Evolutionary conservation across 495 filamentous ascomycete species (phyloP), one percentile per base, ranked within the genome.

Genomic region (Tuber borchii): DNA sequence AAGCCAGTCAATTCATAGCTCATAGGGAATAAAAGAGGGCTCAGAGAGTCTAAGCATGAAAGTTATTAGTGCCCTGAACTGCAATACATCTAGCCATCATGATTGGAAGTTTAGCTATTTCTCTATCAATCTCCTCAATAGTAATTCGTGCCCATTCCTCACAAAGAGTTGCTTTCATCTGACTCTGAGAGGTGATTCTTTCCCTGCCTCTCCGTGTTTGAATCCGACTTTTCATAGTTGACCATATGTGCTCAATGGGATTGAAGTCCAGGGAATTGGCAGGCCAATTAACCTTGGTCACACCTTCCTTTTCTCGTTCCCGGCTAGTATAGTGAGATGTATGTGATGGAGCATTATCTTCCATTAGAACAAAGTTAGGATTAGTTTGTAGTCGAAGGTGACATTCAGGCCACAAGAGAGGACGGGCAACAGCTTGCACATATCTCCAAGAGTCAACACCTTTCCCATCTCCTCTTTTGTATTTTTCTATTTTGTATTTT

Each of bases 261-360:
- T 77, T 77, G 39, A 74, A 71, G 40, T 74, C 75, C 71, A 77
- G n/a, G 43, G 51, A n/a, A n/a, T n/a, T n/a, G n/a, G n/a, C n/a
- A n/a, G n/a, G n/a, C n/a, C n/a, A n/a, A n/a, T n/a, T n/a, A 69
- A 71, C 65, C 65, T 77, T 74, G 16, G 43, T 31, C 22, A 77
- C 70, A 20, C 56, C 75, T 73, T 37, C 39, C n/a, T 73, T 77
- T 73, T 73, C 71, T 48, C 75, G 68, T 61, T 77, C 75, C 48
- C 14, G 20, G 34, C 56, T 77, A 20, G 74, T 77, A 40, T 48
- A 56, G 22, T 72, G 69, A 43, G 75, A 51, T n/a, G 10, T 70
- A 65, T 77, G 61, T 37, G 69, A 72, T 9, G 70, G n/a, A 65
- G 46, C 44, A 14, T 65, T 26, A 76, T 76, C 70, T 37, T 77